phyloP scores from a whole-genome alignment of 805 yeast species.

The Starmerella vitae region DNA sequence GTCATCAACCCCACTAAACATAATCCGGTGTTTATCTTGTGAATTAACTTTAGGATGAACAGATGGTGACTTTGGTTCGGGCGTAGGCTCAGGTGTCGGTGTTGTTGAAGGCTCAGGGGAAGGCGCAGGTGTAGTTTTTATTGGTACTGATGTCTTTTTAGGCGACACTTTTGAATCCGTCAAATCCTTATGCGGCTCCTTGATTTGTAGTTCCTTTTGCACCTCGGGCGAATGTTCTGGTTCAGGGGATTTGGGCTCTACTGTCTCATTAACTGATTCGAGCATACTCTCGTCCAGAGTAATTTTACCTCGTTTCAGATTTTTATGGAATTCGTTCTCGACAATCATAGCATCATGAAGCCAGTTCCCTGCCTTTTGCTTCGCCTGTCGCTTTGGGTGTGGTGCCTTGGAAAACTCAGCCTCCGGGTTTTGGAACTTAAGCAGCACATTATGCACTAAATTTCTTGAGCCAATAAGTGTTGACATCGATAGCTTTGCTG shows the following conservation, averaged over 20 bases:
- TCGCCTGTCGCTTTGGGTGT: conserved; percentile 35
- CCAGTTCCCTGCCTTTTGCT: conserved; percentile 49
- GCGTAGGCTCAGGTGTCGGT: neutral
- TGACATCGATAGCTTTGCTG: conserved; percentile 32
- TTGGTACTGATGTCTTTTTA: neutral
- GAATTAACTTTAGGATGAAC: neutral
- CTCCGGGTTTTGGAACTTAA: conserved; percentile 27
- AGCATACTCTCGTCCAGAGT: neutral
- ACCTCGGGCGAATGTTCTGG: neutral
- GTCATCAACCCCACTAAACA: conserved; percentile 23
- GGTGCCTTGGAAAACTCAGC: conserved; percentile 8
- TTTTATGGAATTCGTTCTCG: conserved; percentile 48
- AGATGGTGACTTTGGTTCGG: neutral
- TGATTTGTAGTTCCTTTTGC: neutral
- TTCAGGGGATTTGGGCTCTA: neutral
- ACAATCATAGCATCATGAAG: conserved; percentile 46
- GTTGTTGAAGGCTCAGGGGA: neutral
- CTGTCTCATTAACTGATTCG: neutral
- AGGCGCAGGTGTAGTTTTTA: neutral
- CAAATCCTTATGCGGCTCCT: neutral
- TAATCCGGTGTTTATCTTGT: conserved; percentile 5
- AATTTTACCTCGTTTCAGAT: conserved; percentile 22
- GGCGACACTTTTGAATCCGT: neutral
- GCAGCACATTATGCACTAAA: conserved; percentile 33
- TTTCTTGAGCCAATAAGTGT: conserved; percentile 42